These are phyloP conservation scores for Ulota crispa DNA, from an alignment of 225 moss, liverwort and hornwort genomes.

Conservation along the genomic window DNA sequence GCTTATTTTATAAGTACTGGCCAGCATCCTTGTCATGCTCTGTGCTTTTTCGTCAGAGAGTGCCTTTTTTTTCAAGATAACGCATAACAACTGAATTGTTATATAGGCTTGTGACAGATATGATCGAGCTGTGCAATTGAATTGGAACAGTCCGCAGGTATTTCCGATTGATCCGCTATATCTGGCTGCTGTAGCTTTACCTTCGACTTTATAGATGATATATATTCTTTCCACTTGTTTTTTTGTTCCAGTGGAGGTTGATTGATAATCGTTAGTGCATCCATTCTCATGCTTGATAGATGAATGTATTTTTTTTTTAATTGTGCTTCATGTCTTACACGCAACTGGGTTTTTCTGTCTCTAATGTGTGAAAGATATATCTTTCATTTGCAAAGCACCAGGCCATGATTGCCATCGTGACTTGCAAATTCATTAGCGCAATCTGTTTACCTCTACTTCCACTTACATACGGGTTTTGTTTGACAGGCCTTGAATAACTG, in stretches of 20 bases:
- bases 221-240: slow-evolving; percentile 10
- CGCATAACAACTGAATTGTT: slow-evolving; percentile 15
- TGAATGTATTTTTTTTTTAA: not conserved
- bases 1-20: not conserved
- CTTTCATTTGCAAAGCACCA: slow-evolving; percentile 7
- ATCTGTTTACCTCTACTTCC: slow-evolving; percentile 3
- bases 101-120: slow-evolving; percentile 95
- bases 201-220: slow-evolving; percentile 5
- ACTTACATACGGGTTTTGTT: slow-evolving; percentile 29
- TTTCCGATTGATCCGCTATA: not conserved
- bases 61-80: not conserved
- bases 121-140: slow-evolving; percentile 93
- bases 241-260: not conserved
- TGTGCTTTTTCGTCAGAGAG: slow-evolving; percentile 13
- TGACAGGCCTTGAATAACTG: slow-evolving; percentile 97
- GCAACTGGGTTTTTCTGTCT: slow-evolving; percentile 6
- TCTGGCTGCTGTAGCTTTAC: slow-evolving; percentile 2
- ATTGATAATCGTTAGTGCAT: slow-evolving; percentile 3
- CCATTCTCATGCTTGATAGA: slow-evolving; percentile 3
- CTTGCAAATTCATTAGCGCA: not conserved
- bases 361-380: not conserved
- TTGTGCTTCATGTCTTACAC: not conserved
- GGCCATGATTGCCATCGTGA: slow-evolving; percentile 8
- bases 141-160: slow-evolving; percentile 99
- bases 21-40: slow-evolving; percentile 9